phyloP scores from a whole-genome alignment of 202 grass and related monocot genomes.

The Panicum hallii region DNA sequence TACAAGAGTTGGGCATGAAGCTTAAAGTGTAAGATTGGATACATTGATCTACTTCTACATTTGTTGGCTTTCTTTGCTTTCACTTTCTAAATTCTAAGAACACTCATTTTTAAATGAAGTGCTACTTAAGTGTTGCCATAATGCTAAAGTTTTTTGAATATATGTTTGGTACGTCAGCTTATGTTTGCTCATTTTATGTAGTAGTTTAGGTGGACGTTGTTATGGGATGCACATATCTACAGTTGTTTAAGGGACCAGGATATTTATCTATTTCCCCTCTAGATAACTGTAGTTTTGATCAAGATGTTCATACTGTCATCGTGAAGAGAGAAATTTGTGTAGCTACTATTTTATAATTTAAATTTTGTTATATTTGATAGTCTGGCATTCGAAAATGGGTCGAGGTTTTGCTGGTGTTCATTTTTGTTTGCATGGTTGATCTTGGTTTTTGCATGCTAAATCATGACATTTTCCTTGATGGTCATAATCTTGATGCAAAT shows the following conservation, averaged over 20 bases:
- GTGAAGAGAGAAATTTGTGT: background rate
- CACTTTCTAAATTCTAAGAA: slow-evolving; percentile 9
- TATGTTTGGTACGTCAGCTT: background rate
- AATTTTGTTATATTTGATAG: slow-evolving; percentile 1
- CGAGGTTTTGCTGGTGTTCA: background rate
- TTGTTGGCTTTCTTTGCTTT: background rate
- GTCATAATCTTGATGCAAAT: slow-evolving; percentile 14
- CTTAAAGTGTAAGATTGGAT: slow-evolving; percentile 92
- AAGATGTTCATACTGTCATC: slow-evolving; percentile 11
- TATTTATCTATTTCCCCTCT: background rate
- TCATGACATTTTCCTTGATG: background rate
- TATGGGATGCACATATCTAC: background rate
- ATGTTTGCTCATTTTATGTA: slow-evolving; percentile 24
- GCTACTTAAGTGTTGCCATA: background rate
- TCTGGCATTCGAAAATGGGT: slow-evolving; percentile 29
- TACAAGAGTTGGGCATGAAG: slow-evolving; percentile 97
- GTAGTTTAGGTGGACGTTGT: slow-evolving; percentile 1
- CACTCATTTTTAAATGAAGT: background rate
- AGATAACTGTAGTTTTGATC: background rate
- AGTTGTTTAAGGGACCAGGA: background rate
- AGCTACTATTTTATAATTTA: background rate
- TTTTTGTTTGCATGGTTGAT: slow-evolving; percentile 22
- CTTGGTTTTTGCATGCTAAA: slow-evolving; percentile 20
- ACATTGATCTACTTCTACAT: slow-evolving; percentile 4
- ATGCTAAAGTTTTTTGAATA: background rate